Base-by-base conservation (phyloP, 2,329 filamentous ascomycete genomes). In the Sarocladium strictum region DNA sequence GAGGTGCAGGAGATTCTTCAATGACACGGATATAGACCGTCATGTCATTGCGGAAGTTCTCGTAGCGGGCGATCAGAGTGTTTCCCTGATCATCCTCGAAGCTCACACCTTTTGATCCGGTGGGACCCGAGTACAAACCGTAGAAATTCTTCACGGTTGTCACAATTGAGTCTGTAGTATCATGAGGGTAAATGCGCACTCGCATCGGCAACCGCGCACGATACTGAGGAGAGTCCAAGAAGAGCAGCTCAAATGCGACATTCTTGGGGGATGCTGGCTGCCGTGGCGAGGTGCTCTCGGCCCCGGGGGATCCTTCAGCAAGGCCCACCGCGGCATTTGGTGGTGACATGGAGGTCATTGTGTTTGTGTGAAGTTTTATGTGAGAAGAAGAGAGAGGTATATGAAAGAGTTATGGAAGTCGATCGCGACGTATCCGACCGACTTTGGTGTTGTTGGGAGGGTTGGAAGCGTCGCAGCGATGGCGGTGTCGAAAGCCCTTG, bases 131-230 rank as follows among this genome's bases (percentile, higher is more conserved):
- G 69, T 97, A 97, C 61, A 99, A 81, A 58, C 94, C 94, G 68
- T 96, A 97, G 75, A 97, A 97, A 77, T 97, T 97, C 80, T 96
- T 97, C 66, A 97, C 93, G 1, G 94, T 97, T 14, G 91, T 94
- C 60, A 97, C 90, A 73, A 99, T 99, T 33, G 92, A 97, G 68
- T 97, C 93, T 21, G 93, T 97, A 53, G 90, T 92, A 76, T 99
- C 94, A 71, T 97, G 92, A 47, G 90, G 90, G 66, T 87, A 96
- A 62, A 99, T 97, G 65, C 95, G 89, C 54, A 93, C 88, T 64
- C 88, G 80, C 83, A 93, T 86, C n/a, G 89, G 88, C 61, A 92
- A 77, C 66, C 89, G 85, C 72, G 87, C 87, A 63, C 84, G 83
- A 63, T 82, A 83, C 66, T 86, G 81, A 57, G 84, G 83, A 29